phyloP scores from a whole-genome alignment of 2,329 filamentous ascomycete genomes.

The Chaetomiaceae sp. region DNA sequence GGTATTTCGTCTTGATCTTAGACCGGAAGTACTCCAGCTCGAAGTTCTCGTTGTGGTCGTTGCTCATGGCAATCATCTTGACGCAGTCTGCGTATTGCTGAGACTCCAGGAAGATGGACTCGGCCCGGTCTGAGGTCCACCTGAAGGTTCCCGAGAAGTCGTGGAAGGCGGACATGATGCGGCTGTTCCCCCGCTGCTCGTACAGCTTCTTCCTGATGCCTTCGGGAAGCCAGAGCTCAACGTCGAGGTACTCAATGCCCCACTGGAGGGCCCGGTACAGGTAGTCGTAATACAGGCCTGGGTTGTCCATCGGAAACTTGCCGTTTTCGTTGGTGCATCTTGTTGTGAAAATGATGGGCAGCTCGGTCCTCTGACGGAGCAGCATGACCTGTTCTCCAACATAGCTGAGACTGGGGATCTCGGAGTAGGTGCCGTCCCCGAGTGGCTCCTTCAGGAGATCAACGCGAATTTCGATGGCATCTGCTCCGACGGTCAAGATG shows the following conservation, averaged over 20 bases:
- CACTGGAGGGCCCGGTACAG: slow-evolving; percentile 81
- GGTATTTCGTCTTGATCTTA: slow-evolving; percentile 64
- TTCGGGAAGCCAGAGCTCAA: slow-evolving; percentile 82
- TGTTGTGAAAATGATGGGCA: slow-evolving; percentile 88
- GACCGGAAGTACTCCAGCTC: slow-evolving; percentile 87
- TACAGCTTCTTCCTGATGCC: slow-evolving; percentile 64
- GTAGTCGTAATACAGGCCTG: slow-evolving; percentile 70
- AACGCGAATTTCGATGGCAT: slow-evolving; percentile 80
- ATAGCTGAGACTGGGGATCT: slow-evolving; percentile 74
- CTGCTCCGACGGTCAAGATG: slow-evolving; percentile 80
- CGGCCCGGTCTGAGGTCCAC: slow-evolving; percentile 71
- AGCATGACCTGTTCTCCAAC: slow-evolving; percentile 84
- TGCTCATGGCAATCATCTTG: slow-evolving; percentile 85
- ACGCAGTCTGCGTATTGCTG: slow-evolving; percentile 76
- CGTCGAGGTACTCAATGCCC: slow-evolving; percentile 87
- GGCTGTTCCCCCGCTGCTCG: slow-evolving; percentile 69
- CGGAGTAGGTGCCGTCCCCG: slow-evolving; percentile 55
- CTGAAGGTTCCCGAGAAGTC: slow-evolving; percentile 82
- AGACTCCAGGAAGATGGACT: slow-evolving; percentile 66
- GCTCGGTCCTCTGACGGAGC: slow-evolving; percentile 73
- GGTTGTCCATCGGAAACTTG: slow-evolving; percentile 77
- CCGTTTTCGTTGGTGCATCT: slow-evolving; percentile 79
- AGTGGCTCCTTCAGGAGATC: slow-evolving; percentile 73
- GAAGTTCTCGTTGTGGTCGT: slow-evolving; percentile 80
- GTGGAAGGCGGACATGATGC: slow-evolving; percentile 88